Evolutionary conservation across 352 stramenopile genomes (phyloP), one percentile per base, ranked within the genome.

Genomic region (Peronospora belbahrii): DNA sequence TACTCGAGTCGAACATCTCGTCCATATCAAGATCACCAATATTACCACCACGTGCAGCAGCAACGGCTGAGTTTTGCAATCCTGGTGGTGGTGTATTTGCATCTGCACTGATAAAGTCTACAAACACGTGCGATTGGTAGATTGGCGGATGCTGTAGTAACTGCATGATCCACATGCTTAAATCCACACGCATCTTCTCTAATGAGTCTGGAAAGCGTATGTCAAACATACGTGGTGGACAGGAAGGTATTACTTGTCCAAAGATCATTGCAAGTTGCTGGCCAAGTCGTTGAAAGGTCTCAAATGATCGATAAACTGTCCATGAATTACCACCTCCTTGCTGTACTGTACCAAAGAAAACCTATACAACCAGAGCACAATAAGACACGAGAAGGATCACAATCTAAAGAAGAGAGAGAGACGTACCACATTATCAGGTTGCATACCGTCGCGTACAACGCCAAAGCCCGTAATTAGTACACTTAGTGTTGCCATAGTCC

Each of bases 1-100:
- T 74, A 3, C 61, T 62, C 31, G 77, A 86, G 52, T 83, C 67
- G 39, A 88, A 88, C 73, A 86, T 88, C 32, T 84, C 75, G 48
- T 84, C 67, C 70, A 84, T 85, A 30, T 92, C 75, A 9, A 92
- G 70, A 27, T 92, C 80, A 39, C 80, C 80, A 49, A 89, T 88
- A 55, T 85, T 85, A 34, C 52, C 44, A n/a, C 33, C 37, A 18
- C 50, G 39, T 22, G 54, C 40, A 25, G 42, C 24, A 6, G 37
- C 4, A 10, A 51, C 20, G 32, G 62, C 27, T 18, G 35, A 34
- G n/a, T 47, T 38, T 24, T 72, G 74, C 36, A 88, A 51, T 6
- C 77, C 73, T 2, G 56, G 57, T 1, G 77, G 74, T 45, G 74
- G 39, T 47, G 85, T 70, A 20, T 92, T 92, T 55, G 80, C 80